Conservation (phyloP, 2,329 filamentous ascomycete genomes). For the Botryotinia calthae region DNA sequence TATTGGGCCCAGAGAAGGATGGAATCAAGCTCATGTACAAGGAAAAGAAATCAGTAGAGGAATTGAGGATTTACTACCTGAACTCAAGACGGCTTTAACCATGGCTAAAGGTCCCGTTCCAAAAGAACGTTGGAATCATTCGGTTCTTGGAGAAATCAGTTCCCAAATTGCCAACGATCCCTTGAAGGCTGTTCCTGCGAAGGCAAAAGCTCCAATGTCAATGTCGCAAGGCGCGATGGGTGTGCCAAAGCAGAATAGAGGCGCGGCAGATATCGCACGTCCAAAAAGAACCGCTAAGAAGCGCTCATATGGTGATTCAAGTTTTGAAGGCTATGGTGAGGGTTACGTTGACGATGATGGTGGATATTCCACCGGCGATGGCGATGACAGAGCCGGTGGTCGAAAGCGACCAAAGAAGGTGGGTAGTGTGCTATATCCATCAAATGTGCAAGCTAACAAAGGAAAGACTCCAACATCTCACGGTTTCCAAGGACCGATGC, state of each 20-base stretch:
- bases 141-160: constrained; percentile 55
- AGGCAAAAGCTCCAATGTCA: constrained; percentile 11
- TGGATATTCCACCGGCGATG: constrained; percentile 71
- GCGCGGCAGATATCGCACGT: constrained; percentile 42
- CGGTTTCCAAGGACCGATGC: constrained; percentile 32
- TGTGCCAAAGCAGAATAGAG: constrained; percentile 7
- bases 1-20: constrained; percentile 47
- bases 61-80: constrained; percentile 46
- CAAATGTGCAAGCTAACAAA: constrained; percentile 31
- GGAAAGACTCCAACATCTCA: constrained; percentile 32
- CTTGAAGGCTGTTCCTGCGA: constrained; percentile 25
- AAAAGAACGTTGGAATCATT: constrained; percentile 55
- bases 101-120: constrained; percentile 58
- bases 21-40: constrained; percentile 53
- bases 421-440: constrained; percentile 32
- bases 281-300: constrained; percentile 69
- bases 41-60: constrained; percentile 56
- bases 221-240: not conserved
- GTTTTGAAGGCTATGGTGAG: constrained; percentile 72
- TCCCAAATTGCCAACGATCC: constrained; percentile 22
- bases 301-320: constrained; percentile 71
- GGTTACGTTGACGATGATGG: constrained; percentile 66
- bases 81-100: constrained; percentile 51
- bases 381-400: constrained; percentile 55
- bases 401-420: constrained; percentile 68